phyloP scores from a whole-genome alignment of 768 basidiomycete species.

The Lanmaoa pseudosensibilis region DNA sequence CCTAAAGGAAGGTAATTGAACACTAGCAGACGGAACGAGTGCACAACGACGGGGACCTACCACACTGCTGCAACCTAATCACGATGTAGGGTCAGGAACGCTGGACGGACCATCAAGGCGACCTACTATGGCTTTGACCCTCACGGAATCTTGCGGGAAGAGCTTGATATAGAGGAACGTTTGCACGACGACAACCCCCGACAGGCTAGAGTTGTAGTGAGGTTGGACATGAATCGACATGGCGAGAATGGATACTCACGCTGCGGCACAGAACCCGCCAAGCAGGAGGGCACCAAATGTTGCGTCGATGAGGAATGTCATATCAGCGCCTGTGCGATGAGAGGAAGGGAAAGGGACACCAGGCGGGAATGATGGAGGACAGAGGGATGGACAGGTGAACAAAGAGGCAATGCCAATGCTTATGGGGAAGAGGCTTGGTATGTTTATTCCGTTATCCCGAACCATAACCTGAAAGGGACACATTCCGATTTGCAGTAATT shows the following conservation, averaged over 20 bases:
- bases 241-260: conserved; percentile 12
- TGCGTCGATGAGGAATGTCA: conserved; percentile 14
- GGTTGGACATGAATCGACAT: background rate
- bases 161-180: conserved; percentile 31
- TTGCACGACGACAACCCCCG: conserved; percentile 29
- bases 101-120: background rate
- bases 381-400: background rate
- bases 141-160: conserved; percentile 25
- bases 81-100: background rate
- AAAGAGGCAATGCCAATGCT: conserved; percentile 1
- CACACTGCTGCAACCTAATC: conserved; percentile 30
- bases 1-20: conserved; percentile 11
- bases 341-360: background rate
- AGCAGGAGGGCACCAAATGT: conserved; percentile 33
- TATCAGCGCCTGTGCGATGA: background rate
- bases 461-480: background rate
- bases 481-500: background rate
- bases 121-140: conserved; percentile 27
- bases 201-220: conserved; percentile 19
- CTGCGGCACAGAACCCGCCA: conserved; percentile 31
- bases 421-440: background rate
- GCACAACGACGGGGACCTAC: conserved; percentile 6
- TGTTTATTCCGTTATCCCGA: background rate
- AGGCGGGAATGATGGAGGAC: background rate
- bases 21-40: background rate